Evolutionary conservation across 1,139 yeast genomes (phyloP).

Genomic region (Candida glucosophila): DNA sequence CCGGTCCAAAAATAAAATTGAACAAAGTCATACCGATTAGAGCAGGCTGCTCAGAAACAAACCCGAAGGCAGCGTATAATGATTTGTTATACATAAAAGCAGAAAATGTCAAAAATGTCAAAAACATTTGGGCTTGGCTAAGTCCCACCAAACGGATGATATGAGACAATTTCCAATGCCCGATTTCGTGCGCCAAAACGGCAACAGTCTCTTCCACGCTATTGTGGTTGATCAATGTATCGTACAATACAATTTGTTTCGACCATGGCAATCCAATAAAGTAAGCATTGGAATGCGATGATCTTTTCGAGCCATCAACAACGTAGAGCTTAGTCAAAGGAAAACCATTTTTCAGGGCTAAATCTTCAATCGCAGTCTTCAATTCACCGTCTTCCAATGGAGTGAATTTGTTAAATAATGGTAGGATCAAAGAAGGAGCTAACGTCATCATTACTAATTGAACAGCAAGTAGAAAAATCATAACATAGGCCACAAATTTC

Average conservation of each 20-base stretch:
- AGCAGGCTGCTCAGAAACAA: slow-evolving; percentile 53
- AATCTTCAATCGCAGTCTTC: slow-evolving; percentile 68
- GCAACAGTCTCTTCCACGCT: slow-evolving; percentile 80
- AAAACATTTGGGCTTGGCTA: slow-evolving; percentile 55
- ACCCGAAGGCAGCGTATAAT: slow-evolving; percentile 73
- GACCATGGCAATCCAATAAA: slow-evolving; percentile 95
- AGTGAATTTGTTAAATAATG: slow-evolving; percentile 81
- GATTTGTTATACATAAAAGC: slow-evolving; percentile 74
- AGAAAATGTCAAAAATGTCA: slow-evolving; percentile 64
- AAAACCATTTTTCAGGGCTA: slow-evolving; percentile 70
- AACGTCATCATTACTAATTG: slow-evolving; percentile 69
- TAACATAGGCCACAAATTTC: slow-evolving; percentile 68
- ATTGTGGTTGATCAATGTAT: slow-evolving; percentile 78
- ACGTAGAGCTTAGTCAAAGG: slow-evolving; percentile 82
- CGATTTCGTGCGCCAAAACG: slow-evolving; percentile 93
- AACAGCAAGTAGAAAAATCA: slow-evolving; percentile 60
- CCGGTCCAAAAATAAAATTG: slow-evolving; percentile 66
- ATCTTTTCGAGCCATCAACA: slow-evolving; percentile 91
- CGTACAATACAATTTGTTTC: slow-evolving; percentile 87
- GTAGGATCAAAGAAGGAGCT: slow-evolving; percentile 79
- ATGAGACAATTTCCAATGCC: slow-evolving; percentile 93
- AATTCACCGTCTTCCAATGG: slow-evolving; percentile 89
- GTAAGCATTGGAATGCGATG: slow-evolving; percentile 93
- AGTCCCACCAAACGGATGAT: slow-evolving; percentile 61
- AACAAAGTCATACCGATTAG: slow-evolving; percentile 74